Conservation (phyloP, 148 eudicot species). For the Vaccinium corymbosum region DNA sequence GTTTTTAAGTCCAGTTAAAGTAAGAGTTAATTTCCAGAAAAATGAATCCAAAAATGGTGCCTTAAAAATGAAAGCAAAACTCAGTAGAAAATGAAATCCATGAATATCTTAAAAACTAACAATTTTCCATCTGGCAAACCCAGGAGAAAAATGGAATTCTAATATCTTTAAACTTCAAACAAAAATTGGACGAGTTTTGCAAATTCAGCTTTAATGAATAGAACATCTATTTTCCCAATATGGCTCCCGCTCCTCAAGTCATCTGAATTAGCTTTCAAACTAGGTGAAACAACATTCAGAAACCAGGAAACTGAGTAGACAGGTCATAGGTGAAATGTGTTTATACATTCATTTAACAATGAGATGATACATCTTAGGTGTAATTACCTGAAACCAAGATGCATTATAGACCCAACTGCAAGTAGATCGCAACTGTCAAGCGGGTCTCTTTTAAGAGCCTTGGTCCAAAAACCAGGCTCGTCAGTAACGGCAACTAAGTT, state of each 20-base stretch:
- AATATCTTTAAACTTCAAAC: not conserved
- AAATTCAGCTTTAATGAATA: not conserved
- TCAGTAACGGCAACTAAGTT: not conserved
- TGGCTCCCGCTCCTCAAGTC: not conserved
- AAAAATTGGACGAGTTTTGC: not conserved
- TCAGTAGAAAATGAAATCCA: not conserved
- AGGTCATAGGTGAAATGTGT: not conserved
- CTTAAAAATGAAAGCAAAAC: not conserved
- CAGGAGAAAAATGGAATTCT: not conserved
- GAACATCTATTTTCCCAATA: not conserved
- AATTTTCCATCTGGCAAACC: not conserved
- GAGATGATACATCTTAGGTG: not conserved
- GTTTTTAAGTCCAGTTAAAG: not conserved
- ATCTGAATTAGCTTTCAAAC: not conserved
- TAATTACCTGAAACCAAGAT: not conserved
- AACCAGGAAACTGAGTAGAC: not conserved
- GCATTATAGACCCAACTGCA: not conserved
- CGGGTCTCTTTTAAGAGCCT: not conserved
- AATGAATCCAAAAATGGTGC: not conserved
- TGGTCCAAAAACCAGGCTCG: not conserved
- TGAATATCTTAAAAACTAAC: not conserved
- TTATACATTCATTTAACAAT: not conserved
- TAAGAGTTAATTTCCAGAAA: not conserved
- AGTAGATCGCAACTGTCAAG: too few species aligned
- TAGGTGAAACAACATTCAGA: not conserved